Conservation (phyloP, 495 filamentous ascomycete species). For the Talaromyces adpressus region DNA sequence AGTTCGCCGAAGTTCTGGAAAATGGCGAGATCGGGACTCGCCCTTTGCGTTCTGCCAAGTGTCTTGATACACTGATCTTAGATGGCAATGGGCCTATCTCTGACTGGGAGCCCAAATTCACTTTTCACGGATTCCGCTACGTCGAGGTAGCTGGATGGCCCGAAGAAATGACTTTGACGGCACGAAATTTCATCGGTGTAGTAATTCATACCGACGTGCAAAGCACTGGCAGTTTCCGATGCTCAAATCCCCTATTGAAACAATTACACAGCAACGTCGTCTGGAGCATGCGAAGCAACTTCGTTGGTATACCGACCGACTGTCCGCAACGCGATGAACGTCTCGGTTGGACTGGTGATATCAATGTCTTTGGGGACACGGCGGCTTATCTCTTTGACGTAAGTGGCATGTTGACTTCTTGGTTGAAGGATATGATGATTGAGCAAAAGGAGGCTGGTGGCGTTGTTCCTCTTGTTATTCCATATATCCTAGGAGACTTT, state of each 20-base stretch:
- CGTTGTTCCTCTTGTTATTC: constrained; percentile 29
- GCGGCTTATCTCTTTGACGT: constrained; percentile 47
- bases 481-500: constrained; percentile 19
- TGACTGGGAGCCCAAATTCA: constrained; percentile 31
- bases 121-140: constrained; percentile 53
- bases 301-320: constrained; percentile 47
- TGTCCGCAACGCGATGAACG: constrained; percentile 52
- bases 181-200: constrained; percentile 29
- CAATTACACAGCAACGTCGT: constrained; percentile 41
- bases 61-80: constrained; percentile 32
- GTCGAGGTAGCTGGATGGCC: constrained; percentile 44
- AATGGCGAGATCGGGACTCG: constrained; percentile 41
- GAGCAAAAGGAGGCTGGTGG: constrained; percentile 29
- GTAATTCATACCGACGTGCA: constrained; percentile 47
- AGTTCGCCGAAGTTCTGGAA: constrained; percentile 48
- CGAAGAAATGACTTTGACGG: constrained; percentile 15
- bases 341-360: constrained; percentile 51
- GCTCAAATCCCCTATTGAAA: constrained; percentile 41
- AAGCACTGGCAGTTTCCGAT: constrained; percentile 38
- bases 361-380: constrained; percentile 43
- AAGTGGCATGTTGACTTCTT: constrained; percentile 38
- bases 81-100: constrained; percentile 13
- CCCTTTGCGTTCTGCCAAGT: constrained; percentile 39
- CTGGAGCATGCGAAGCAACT: constrained; percentile 52
- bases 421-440: constrained; percentile 37